Conservation (phyloP, 305 asterid genomes). For the Fraxinus latifolia region DNA sequence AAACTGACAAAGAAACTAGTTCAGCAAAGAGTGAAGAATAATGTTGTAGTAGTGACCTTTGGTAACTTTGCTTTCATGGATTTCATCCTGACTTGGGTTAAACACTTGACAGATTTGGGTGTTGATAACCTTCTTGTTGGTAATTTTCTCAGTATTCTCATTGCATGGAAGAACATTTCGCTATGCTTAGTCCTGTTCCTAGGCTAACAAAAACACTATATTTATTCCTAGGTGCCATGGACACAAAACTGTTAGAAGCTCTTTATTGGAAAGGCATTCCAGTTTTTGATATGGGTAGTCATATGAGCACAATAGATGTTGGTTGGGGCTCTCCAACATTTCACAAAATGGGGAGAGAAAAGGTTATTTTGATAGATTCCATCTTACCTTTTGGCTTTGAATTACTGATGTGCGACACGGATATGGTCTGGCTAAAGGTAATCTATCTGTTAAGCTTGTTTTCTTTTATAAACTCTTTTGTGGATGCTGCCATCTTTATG, state of each 20-base stretch:
- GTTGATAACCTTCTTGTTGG: slow-evolving; percentile 89
- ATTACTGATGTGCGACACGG: slow-evolving; percentile 94
- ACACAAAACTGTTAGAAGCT: slow-evolving; percentile 87
- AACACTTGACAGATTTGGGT: slow-evolving; percentile 82
- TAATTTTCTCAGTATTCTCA: slow-evolving; percentile 29
- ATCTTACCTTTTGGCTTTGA: slow-evolving; percentile 84
- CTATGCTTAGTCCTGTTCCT: slow-evolving; percentile 17
- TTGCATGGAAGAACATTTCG: slow-evolving; percentile 11
- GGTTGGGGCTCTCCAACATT: slow-evolving; percentile 96
- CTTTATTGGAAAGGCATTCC: slow-evolving; percentile 98
- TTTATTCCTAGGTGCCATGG: slow-evolving; percentile 80
- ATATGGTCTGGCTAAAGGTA: slow-evolving; percentile 99
- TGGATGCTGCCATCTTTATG: neutral
- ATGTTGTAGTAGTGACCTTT: slow-evolving; percentile 73
- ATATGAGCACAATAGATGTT: slow-evolving; percentile 88
- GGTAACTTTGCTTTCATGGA: slow-evolving; percentile 99
- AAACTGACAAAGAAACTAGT: slow-evolving; percentile 71
- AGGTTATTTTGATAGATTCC: slow-evolving; percentile 80
- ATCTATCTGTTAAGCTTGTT: slow-evolving; percentile 25
- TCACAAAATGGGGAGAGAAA: slow-evolving; percentile 98
- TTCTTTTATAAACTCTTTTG: slow-evolving; percentile 11
- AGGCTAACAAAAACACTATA: slow-evolving; percentile 4
- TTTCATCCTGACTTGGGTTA: slow-evolving; percentile 96
- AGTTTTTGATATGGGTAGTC: slow-evolving; percentile 95
- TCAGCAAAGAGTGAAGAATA: slow-evolving; percentile 71